A percentile compares a stretch with the other conserved stretches of the same genome.
phyloP scores from a whole-genome alignment of 306 rosid species.

The Pyrus pyrifolia region DNA sequence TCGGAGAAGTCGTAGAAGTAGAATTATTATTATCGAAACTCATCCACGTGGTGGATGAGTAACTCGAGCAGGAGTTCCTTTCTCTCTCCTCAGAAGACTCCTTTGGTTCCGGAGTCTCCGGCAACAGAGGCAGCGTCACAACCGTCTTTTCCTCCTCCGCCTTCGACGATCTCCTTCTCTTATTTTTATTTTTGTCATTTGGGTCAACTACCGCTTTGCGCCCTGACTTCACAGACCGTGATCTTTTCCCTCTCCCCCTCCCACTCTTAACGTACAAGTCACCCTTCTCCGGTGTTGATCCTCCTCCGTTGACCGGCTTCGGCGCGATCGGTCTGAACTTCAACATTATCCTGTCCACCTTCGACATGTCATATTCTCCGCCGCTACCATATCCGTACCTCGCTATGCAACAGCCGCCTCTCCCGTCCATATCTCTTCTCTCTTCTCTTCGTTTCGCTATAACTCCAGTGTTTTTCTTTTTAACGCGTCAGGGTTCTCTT shows the following conservation, averaged over 20 bases:
- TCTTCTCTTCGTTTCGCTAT: not conserved
- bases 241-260: conserved; percentile 2
- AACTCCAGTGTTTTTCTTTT: not conserved
- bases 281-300: conserved; percentile 29
- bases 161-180: conserved; percentile 23
- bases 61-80: not conserved
- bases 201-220: conserved; percentile 11
- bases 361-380: conserved; percentile 29
- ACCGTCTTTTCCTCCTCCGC: conserved; percentile 13
- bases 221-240: conserved; percentile 12
- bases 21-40: conserved; percentile 25
- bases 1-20: not conserved
- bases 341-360: conserved; percentile 60
- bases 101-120: conserved; percentile 64
- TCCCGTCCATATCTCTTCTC: conserved; percentile 36
- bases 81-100: conserved; percentile 11
- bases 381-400: conserved; percentile 41
- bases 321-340: conserved; percentile 86
- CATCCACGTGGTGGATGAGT: conserved; percentile 28
- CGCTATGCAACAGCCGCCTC: conserved; percentile 78
- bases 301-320: conserved; percentile 42
- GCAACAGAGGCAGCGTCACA: conserved; percentile 63
- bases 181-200: not conserved
- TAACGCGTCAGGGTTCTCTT: not conserved
- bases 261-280: conserved; percentile 12